Evolutionary conservation across 179 eudicot species (phyloP).

Genomic region (Pouteria campechiana): DNA sequence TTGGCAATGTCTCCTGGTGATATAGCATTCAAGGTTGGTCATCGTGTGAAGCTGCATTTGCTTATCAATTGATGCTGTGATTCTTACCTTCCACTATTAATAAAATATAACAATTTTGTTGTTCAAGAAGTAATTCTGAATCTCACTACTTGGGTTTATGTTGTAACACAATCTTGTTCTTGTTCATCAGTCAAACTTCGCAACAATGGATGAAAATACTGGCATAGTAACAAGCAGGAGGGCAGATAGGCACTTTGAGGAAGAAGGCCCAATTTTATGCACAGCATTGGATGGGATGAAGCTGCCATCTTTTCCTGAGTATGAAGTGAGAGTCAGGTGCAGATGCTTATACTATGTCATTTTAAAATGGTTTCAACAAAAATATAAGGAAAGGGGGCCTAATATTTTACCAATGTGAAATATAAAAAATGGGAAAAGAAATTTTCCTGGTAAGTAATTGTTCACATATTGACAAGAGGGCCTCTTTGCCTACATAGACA

Average conservation of each 20-base stretch:
- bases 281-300: slow-evolving; percentile 90
- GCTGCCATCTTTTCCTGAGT: slow-evolving; percentile 75
- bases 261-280: slow-evolving; percentile 93
- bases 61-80: not conserved
- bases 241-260: slow-evolving; percentile 98
- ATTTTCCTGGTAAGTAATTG: too few relatives aligned
- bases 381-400: too few relatives aligned
- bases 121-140: not conserved
- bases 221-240: slow-evolving; percentile 86
- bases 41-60: not conserved
- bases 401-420: too few relatives aligned
- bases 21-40: slow-evolving; percentile 80
- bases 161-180: not conserved
- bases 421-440: too few relatives aligned
- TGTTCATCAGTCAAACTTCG: slow-evolving; percentile 75
- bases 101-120: not conserved
- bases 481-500: too few relatives aligned
- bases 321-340: slow-evolving; percentile 96
- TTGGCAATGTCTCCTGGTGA: slow-evolving; percentile 98
- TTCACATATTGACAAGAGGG: too few relatives aligned
- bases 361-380: too few relatives aligned
- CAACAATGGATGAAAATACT: slow-evolving; percentile 77
- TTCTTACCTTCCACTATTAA: not conserved
- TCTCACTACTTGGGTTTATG: not conserved
- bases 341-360: too few relatives aligned